Percentiles rank a stretch among this genome's conserved stretches.
Conservation (phyloP, 1,284 basidiomycete genomes). For the Leucoagaricus sp. region DNA sequence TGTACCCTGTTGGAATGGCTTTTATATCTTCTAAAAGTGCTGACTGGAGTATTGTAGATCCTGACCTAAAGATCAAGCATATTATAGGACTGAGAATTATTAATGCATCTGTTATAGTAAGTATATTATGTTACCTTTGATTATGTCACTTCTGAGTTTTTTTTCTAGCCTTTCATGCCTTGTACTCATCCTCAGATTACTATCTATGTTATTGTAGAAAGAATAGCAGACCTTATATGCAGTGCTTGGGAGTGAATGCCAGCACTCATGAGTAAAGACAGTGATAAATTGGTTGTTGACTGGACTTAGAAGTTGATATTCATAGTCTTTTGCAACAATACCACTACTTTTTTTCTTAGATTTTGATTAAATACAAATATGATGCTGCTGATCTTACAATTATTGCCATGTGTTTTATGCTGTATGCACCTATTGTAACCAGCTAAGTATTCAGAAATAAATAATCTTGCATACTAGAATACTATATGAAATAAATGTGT, state of each 20-base stretch:
- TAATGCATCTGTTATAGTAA: slow-evolving; percentile 40
- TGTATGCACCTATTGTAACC: no score
- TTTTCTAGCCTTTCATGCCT: slow-evolving; percentile 12
- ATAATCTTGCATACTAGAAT: no score
- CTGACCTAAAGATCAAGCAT: slow-evolving; percentile 43
- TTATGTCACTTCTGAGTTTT: neutral
- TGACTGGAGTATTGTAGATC: slow-evolving; percentile 30
- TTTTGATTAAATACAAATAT: no score
- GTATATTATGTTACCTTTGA: neutral
- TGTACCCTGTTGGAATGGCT: slow-evolving; percentile 30
- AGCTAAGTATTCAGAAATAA: no score
- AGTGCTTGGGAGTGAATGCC: neutral
- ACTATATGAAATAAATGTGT: no score
- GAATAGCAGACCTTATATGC: slow-evolving; percentile 14
- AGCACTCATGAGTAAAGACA: no score
- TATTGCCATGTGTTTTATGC: no score
- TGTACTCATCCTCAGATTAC: slow-evolving; percentile 11
- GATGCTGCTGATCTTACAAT: no score
- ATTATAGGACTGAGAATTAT: slow-evolving; percentile 37
- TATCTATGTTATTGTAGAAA: slow-evolving; percentile 16
- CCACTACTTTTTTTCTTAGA: no score
- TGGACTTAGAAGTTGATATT: no score
- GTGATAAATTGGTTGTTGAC: no score
- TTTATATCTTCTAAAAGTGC: slow-evolving; percentile 30
- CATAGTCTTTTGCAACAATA: no score